These are phyloP conservation scores for Liriodendron chinense DNA, from an alignment of 164 flowering plant species.

Conservation along the genomic window DNA sequence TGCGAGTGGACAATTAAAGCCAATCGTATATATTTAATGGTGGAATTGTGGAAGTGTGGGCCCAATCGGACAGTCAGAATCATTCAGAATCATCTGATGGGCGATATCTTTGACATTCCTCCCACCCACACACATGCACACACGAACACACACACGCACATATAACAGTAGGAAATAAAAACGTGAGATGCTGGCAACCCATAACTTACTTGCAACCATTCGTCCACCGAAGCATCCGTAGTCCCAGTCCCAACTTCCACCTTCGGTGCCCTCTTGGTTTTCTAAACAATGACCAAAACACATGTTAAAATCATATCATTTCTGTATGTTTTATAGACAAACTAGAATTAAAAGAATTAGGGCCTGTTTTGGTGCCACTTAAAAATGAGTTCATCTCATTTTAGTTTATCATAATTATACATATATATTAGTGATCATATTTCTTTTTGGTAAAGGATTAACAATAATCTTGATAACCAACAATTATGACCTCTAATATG, in stretches of 20 bases:
- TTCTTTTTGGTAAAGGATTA: not conserved
- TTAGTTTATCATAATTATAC: not conserved
- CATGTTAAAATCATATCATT: not conserved
- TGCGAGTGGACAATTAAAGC: too few relatives aligned
- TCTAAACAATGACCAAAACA: constrained; percentile 34
- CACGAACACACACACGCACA: too few relatives aligned
- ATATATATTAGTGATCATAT: not conserved
- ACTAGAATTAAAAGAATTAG: too few relatives aligned
- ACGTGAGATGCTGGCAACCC: not conserved
- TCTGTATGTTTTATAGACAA: not conserved
- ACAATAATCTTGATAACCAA: not conserved
- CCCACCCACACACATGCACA: too few relatives aligned
- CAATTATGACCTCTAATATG: not conserved
- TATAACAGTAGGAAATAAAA: not conserved
- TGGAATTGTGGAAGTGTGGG: too few relatives aligned
- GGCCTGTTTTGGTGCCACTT: not conserved
- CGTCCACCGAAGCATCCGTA: constrained; percentile 78
- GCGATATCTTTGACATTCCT: too few relatives aligned
- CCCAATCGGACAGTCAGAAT: too few relatives aligned
- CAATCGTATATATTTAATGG: too few relatives aligned
- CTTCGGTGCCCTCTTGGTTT: constrained; percentile 84
- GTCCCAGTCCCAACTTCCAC: constrained; percentile 89
- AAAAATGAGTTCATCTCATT: not conserved
- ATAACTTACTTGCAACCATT: constrained; percentile 80
- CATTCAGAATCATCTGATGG: too few relatives aligned